phyloP scores from a whole-genome alignment of 2,329 filamentous ascomycete genomes.

The Colletotrichum liriopes region DNA sequence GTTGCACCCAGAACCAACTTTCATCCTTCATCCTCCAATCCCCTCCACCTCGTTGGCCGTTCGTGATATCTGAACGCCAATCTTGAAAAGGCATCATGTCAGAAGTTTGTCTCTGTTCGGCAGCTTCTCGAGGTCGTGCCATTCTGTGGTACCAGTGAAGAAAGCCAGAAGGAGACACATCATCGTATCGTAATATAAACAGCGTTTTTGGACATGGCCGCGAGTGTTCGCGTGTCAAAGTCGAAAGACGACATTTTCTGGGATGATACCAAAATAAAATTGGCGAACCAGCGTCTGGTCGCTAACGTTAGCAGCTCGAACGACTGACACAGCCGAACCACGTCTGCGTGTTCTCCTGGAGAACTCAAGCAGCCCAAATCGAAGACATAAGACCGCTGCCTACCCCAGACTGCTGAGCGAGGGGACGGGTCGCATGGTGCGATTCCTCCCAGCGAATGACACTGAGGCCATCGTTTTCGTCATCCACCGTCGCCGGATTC shows the following conservation, averaged over 20 bases:
- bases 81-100: not conserved
- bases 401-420: not conserved
- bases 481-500: constrained; percentile 13
- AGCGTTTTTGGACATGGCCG: not conserved
- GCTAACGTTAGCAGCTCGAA: not conserved
- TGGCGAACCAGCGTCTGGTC: not conserved
- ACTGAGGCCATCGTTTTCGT: constrained; percentile 8
- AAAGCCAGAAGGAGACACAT: not conserved
- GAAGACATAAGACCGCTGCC: constrained; percentile 20
- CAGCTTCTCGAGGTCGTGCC: not conserved
- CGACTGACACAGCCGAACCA: not conserved
- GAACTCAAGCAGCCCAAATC: constrained; percentile 13
- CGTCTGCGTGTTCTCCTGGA: not conserved
- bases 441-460: constrained; percentile 5
- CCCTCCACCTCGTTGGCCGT: not conserved
- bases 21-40: not conserved
- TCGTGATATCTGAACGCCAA: not conserved
- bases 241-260: not conserved
- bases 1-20: not conserved
- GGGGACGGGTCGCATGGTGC: not conserved
- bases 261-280: not conserved
- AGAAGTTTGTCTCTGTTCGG: not conserved
- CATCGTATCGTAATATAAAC: not conserved
- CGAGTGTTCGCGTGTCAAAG: not conserved
- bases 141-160: not conserved